These are phyloP conservation scores for Coelastrella sp. DNA, from an alignment of 139 green algal genomes.

Conservation along the genomic window DNA sequence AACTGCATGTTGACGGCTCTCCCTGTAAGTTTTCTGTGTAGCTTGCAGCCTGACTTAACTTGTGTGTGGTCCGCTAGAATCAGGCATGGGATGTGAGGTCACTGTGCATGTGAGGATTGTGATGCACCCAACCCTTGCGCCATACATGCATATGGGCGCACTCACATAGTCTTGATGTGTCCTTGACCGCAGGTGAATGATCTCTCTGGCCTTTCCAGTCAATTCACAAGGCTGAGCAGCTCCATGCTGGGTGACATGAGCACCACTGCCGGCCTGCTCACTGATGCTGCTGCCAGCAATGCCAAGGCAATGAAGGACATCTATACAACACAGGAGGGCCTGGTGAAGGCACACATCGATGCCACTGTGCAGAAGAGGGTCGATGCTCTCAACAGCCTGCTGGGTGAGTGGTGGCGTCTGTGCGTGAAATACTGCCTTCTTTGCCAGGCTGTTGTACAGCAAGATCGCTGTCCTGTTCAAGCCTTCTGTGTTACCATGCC, in stretches of 20 bases:
- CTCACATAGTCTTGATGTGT: not conserved
- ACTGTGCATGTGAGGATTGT: too few relatives aligned
- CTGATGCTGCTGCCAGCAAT: not conserved
- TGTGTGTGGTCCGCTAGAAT: too few relatives aligned
- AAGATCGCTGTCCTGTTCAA: not conserved
- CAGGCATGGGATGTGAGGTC: too few relatives aligned
- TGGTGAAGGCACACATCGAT: conserved; percentile 35
- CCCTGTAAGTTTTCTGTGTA: too few relatives aligned
- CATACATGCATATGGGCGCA: too few relatives aligned
- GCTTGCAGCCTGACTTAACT: too few relatives aligned
- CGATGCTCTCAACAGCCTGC: not conserved
- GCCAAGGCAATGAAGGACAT: conserved; percentile 6
- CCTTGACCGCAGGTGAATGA: not conserved
- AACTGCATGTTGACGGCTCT: too few relatives aligned
- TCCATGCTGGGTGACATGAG: conserved; percentile 25
- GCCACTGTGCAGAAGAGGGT: not conserved
- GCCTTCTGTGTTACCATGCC: too few relatives aligned
- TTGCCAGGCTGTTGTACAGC: not conserved
- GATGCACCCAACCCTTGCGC: too few relatives aligned
- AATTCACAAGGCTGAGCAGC: not conserved
- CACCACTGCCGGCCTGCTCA: not conserved
- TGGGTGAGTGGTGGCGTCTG: not conserved
- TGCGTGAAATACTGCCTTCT: not conserved
- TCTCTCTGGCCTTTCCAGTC: not conserved
- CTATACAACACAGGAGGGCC: conserved; percentile 4